These are phyloP conservation scores for Naganishia albida DNA, from an alignment of 1,284 basidiomycete species.

Conservation along the genomic window DNA sequence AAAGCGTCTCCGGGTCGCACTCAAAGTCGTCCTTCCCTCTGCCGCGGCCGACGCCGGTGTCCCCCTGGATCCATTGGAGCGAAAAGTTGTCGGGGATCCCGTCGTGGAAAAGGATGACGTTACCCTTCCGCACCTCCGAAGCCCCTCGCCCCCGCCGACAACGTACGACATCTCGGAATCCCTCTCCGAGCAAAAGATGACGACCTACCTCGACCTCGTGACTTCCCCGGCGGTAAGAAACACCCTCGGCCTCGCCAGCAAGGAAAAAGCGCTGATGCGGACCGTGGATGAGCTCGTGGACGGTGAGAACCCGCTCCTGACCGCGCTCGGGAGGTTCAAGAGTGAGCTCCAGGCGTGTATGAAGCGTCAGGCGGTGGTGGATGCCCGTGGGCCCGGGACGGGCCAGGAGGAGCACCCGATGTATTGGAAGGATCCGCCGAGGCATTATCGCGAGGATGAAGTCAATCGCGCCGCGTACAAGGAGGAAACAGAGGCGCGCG, in stretches of 20 bases:
- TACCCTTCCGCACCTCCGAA: conserved; percentile 47
- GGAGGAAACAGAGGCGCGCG: conserved; percentile 8
- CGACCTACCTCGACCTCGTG: conserved; percentile 51
- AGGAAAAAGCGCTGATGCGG: conserved; percentile 51
- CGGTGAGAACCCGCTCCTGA: conserved; percentile 52
- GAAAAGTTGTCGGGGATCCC: background rate
- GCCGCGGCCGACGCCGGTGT: conserved; percentile 46
- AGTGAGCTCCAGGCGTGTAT: conserved; percentile 42
- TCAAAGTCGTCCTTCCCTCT: conserved; percentile 47
- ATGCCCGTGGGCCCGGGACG: background rate
- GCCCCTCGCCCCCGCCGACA: conserved; percentile 48
- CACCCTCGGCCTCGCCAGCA: conserved; percentile 50
- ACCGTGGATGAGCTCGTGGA: conserved; percentile 54
- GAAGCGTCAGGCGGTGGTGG: conserved; percentile 11
- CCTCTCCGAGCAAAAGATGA: conserved; percentile 44
- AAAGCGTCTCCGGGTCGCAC: conserved; percentile 44
- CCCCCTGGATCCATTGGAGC: conserved; percentile 32
- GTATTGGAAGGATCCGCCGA: conserved; percentile 6
- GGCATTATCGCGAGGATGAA: conserved; percentile 4
- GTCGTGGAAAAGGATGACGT: conserved; percentile 37
- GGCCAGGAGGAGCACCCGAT: conserved; percentile 1
- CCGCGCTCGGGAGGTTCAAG: conserved; percentile 48
- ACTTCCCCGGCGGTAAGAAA: conserved; percentile 50
- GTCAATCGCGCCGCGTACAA: background rate
- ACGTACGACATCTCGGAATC: conserved; percentile 48